These are phyloP conservation scores for Bruguiera sexangula DNA, from an alignment of 345 rosid genomes.

Conservation along the genomic window DNA sequence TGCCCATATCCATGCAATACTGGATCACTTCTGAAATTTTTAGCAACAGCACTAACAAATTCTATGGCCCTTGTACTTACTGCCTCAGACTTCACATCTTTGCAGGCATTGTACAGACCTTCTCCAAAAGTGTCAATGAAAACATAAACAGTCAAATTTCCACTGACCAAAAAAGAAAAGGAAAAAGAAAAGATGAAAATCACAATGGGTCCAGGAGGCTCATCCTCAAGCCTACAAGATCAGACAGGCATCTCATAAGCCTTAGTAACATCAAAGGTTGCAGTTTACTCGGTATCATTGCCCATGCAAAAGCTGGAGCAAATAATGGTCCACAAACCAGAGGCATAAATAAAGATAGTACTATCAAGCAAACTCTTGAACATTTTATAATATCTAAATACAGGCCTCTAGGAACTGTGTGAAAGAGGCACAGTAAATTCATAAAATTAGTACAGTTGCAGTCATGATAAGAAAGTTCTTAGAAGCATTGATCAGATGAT, in stretches of 20 bases:
- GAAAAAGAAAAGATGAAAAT: not conserved
- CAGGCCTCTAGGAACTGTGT: not conserved
- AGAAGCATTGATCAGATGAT: not conserved
- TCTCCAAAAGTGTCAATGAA: conserved; percentile 16
- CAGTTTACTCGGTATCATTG: not conserved
- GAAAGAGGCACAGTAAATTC: not conserved
- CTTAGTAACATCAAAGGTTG: not conserved
- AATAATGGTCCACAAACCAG: not conserved
- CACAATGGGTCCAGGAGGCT: not conserved
- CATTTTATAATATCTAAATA: too few relatives aligned
- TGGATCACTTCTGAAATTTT: conserved; percentile 17
- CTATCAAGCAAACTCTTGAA: not conserved
- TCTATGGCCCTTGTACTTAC: conserved; percentile 26
- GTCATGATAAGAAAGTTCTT: too few relatives aligned
- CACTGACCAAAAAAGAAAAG: not conserved
- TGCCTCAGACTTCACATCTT: conserved; percentile 26
- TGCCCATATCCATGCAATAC: not conserved
- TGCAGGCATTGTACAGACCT: conserved; percentile 16
- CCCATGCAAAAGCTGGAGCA: not conserved
- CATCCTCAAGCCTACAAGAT: not conserved
- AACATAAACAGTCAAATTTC: conserved; percentile 24
- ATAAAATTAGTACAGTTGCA: not conserved
- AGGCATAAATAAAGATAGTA: not conserved
- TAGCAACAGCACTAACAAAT: conserved; percentile 27
- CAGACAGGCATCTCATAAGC: not conserved